Percentiles rank a stretch among this genome's conserved stretches.
phyloP scores from a whole-genome alignment of 345 rosid species.

The Garcia nutans region DNA sequence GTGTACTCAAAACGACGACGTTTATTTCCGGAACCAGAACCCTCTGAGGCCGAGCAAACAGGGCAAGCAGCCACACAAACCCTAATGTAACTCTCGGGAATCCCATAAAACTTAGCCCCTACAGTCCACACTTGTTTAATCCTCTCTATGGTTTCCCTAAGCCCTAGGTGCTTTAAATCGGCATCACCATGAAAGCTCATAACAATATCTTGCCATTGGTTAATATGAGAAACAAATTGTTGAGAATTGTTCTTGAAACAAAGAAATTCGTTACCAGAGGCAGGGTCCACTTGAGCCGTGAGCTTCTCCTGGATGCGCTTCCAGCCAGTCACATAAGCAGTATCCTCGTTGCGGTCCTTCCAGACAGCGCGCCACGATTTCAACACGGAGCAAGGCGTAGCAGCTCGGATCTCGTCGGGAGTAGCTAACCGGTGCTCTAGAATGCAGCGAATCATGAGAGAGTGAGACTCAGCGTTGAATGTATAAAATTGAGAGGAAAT shows the following conservation, averaged over 20 bases:
- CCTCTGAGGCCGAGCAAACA: slow-evolving; percentile 69
- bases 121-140: slow-evolving; percentile 97
- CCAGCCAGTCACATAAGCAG: slow-evolving; percentile 97
- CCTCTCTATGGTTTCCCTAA: slow-evolving; percentile 87
- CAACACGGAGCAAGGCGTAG: slow-evolving; percentile 73
- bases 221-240: slow-evolving; percentile 83
- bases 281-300: slow-evolving; percentile 60
- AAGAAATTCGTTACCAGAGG: slow-evolving; percentile 73
- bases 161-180: slow-evolving; percentile 84
- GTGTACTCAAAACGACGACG: slow-evolving; percentile 91
- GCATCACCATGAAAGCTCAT: slow-evolving; percentile 92
- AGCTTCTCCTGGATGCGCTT: slow-evolving; percentile 98
- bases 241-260: slow-evolving; percentile 89
- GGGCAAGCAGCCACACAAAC: slow-evolving; percentile 91
- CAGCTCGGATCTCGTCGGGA: slow-evolving; percentile 87
- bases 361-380: slow-evolving; percentile 95
- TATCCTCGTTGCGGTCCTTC: slow-evolving; percentile 98
- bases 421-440: slow-evolving; percentile 78
- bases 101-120: slow-evolving; percentile 91
- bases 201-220: slow-evolving; percentile 95
- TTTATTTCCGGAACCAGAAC: slow-evolving; percentile 74
- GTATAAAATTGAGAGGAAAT: slow-evolving; percentile 96
- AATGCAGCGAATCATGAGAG: slow-evolving; percentile 92
- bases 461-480: slow-evolving; percentile 88
- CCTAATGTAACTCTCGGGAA: slow-evolving; percentile 96